Conservation (phyloP, 805 yeast species). For the Spathaspora arborariae region DNA sequence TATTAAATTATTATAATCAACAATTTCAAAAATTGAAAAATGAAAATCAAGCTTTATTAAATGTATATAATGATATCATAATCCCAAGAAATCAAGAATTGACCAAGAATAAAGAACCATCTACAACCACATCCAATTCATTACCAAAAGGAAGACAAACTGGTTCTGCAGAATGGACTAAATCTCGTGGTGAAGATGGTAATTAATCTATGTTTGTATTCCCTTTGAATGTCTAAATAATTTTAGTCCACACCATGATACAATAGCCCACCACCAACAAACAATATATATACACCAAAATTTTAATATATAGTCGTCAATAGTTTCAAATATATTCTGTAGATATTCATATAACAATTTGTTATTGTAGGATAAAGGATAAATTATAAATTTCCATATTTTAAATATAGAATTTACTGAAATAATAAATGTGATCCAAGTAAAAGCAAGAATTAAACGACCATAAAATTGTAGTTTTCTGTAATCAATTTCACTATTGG, state of each 20-base stretch:
- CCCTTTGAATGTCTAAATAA: slow-evolving; percentile 63
- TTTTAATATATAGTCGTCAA: slow-evolving; percentile 30
- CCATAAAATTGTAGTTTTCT: slow-evolving; percentile 19
- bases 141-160: slow-evolving; percentile 59
- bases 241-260: slow-evolving; percentile 79
- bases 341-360: slow-evolving; percentile 11
- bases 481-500: slow-evolving; percentile 5
- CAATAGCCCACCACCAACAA: slow-evolving; percentile 61
- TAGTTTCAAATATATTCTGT: slow-evolving; percentile 13
- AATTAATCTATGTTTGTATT: not conserved
- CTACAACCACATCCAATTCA: slow-evolving; percentile 16
- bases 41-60: slow-evolving; percentile 17
- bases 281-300: slow-evolving; percentile 40
- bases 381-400: slow-evolving; percentile 31
- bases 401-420: slow-evolving; percentile 33
- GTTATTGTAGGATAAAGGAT: slow-evolving; percentile 20
- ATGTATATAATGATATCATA: slow-evolving; percentile 33
- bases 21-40: slow-evolving; percentile 4
- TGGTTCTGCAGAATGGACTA: slow-evolving; percentile 75
- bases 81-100: slow-evolving; percentile 32
- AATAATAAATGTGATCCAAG: slow-evolving; percentile 31
- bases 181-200: slow-evolving; percentile 77
- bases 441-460: slow-evolving; percentile 20
- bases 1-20: slow-evolving; percentile 5
- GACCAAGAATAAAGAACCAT: slow-evolving; percentile 12